Conservation (phyloP, 208 protist genomes). For the Trypanosoma brucei region DNA sequence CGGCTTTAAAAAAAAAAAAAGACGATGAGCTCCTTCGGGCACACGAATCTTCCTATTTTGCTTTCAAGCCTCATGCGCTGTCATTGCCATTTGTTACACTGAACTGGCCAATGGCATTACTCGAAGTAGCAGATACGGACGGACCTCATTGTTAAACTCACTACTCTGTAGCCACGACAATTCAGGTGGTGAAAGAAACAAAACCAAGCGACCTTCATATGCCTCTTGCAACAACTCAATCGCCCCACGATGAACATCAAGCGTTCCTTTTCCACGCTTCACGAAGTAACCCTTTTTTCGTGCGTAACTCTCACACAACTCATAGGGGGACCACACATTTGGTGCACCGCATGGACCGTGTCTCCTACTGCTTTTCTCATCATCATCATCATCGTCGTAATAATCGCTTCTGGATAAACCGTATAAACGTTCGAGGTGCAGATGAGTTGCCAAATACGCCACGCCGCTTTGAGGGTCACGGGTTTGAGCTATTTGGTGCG, state of each 20-base stretch:
- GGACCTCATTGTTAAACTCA: slow-evolving; percentile 38
- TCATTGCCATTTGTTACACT: not conserved
- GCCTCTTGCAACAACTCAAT: slow-evolving; percentile 87
- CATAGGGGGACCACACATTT: slow-evolving; percentile 78
- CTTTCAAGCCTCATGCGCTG: not conserved
- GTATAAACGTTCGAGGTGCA: slow-evolving; percentile 90
- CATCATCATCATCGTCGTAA: slow-evolving; percentile 20
- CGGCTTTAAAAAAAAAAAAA: too few species aligned
- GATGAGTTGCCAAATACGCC: slow-evolving; percentile 85
- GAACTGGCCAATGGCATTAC: not conserved
- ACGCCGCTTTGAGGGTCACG: slow-evolving; percentile 93
- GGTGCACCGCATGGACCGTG: not conserved
- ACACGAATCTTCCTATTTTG: not conserved
- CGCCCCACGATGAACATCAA: slow-evolving; percentile 88
- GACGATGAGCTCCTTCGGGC: too few species aligned
- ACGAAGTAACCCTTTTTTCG: slow-evolving; percentile 84
- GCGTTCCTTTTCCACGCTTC: slow-evolving; percentile 74
- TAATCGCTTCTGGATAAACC: slow-evolving; percentile 68
- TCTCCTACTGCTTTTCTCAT: not conserved
- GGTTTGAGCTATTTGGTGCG: slow-evolving; percentile 96
- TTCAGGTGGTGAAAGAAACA: slow-evolving; percentile 86
- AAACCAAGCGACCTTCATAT: slow-evolving; percentile 73
- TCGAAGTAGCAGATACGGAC: slow-evolving; percentile 32
- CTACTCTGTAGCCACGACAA: slow-evolving; percentile 44
- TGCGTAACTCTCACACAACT: slow-evolving; percentile 92